These are phyloP conservation scores for Thraustotheca clavata DNA, from an alignment of 352 stramenopile species.

Conservation along the genomic window DNA sequence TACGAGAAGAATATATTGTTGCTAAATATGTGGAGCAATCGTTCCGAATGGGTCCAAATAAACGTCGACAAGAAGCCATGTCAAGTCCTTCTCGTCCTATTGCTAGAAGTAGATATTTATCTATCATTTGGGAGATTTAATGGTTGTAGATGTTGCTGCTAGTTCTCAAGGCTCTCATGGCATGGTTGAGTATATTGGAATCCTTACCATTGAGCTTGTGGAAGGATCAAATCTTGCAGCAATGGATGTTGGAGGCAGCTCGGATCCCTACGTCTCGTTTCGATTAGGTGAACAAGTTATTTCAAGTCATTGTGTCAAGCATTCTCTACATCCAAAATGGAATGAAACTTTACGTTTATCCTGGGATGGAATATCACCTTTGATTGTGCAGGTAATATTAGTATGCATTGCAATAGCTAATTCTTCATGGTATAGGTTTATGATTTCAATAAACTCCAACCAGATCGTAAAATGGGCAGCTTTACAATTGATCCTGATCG, in stretches of 20 bases:
- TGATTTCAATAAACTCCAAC: conserved; percentile 59
- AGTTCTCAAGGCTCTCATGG: conserved; percentile 29
- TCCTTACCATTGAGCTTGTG: conserved; percentile 64
- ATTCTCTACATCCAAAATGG: conserved; percentile 62
- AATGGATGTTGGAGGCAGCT: conserved; percentile 73
- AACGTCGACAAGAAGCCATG: conserved; percentile 17
- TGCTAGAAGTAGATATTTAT: background rate
- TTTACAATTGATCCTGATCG: conserved; percentile 35
- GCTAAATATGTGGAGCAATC: conserved; percentile 58
- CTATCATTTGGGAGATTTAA: background rate
- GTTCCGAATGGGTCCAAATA: conserved; percentile 32
- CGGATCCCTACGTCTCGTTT: conserved; percentile 72
- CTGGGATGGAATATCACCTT: conserved; percentile 59
- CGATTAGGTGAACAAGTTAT: conserved; percentile 63
- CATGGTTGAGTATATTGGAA: conserved; percentile 77
- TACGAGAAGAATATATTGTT: conserved; percentile 63
- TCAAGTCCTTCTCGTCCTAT: background rate
- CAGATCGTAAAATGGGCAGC: conserved; percentile 58
- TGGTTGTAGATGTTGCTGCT: background rate
- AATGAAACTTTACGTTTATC: conserved; percentile 65
- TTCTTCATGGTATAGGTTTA: conserved; percentile 27
- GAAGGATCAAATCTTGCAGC: conserved; percentile 48
- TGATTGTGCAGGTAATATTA: conserved; percentile 35
- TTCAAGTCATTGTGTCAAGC: conserved; percentile 52
- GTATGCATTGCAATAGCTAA: background rate